Base-by-base conservation (phyloP, 306 rosid genomes). In the Rosa persica region DNA sequence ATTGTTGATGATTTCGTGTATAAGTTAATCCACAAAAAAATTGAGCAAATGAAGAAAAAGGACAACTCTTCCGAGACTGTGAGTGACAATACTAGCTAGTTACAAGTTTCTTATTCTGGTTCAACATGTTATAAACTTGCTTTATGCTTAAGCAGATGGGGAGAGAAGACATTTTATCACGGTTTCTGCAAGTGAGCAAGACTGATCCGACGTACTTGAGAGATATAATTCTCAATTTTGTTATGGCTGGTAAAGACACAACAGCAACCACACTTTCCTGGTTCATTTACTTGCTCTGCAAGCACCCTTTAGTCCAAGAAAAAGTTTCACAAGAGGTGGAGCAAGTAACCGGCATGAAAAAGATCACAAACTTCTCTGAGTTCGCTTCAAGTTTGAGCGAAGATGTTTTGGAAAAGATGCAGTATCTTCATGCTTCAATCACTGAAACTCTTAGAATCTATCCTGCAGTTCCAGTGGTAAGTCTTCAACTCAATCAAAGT, bases 401-500 rank as follows among this genome's bases (percentile, higher is more conserved):
- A 5, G 89, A 89, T 83, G 87, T 78, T 71, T 78, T 92, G 62
- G 97, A 85, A 79, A 87, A 86, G 72, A 87, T 89, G 97, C 82
- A 87, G 54, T 90, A 89, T 86, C 92, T 90, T 62, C 93, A 92
- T 76, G 97, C 93, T 22, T 85, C 87, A 23, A 82, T 92, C 51
- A 92, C 96, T 48, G 97, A 90, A 81, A 92, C 97, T 67, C 97
- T 92, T 78, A 85, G 95, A 85, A 86, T 92, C 48, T 86, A 89
- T 82, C 97, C 96, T 71, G 92, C 93, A 34, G 89, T 90, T 77
- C 96, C 97, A 5, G 90, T 90, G 92, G 96, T 92, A 87, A 85
- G 87, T 60, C 22, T 36, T 36, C 12, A 4, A 65, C 44, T 36
- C 19, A 12, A 25, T 25, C 3, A 23, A 61, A 10, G 15, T 57